phyloP scores from a whole-genome alignment of 352 stramenopile species.

The Pythium biforme region DNA sequence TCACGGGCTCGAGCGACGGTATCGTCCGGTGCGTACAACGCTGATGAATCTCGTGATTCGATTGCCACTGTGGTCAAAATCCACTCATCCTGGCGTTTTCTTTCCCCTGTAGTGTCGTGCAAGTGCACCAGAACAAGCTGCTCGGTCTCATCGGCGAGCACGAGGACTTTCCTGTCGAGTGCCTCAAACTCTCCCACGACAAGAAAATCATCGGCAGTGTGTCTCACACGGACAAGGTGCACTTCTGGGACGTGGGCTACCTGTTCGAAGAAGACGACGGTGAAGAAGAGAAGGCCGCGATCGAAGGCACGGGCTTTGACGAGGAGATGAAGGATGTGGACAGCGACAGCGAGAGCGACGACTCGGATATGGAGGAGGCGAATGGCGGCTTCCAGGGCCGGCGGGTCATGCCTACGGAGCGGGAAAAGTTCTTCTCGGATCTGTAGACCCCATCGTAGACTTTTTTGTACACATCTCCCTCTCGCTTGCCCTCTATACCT shows the following conservation, averaged over 20 bases:
- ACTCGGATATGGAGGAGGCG: constrained; percentile 43
- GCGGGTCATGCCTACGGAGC: constrained; percentile 58
- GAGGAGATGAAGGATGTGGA: constrained; percentile 89
- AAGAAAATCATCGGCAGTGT: constrained; percentile 91
- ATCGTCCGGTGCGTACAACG: constrained; percentile 81
- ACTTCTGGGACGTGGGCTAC: constrained; percentile 95
- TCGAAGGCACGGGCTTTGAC: constrained; percentile 23
- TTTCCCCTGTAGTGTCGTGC: constrained; percentile 74
- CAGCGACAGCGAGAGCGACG: constrained; percentile 57
- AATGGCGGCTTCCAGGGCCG: constrained; percentile 36
- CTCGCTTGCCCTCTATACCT: background rate
- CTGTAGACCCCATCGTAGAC: constrained; percentile 41
- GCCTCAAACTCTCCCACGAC: constrained; percentile 83
- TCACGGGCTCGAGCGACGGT: constrained; percentile 95
- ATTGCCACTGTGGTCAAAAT: background rate
- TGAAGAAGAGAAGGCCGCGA: constrained; percentile 36
- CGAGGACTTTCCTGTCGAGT: constrained; percentile 96
- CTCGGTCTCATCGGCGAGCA: constrained; percentile 95
- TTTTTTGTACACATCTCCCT: constrained; percentile 8
- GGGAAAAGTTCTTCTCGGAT: constrained; percentile 85
- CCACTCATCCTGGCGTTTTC: background rate
- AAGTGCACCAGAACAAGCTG: constrained; percentile 95
- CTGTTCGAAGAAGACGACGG: constrained; percentile 91
- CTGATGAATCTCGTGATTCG: background rate
- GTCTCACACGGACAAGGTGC: constrained; percentile 93